Evolutionary conservation across 345 rosid genomes (phyloP).

Genomic region (Lepidium sativum): DNA sequence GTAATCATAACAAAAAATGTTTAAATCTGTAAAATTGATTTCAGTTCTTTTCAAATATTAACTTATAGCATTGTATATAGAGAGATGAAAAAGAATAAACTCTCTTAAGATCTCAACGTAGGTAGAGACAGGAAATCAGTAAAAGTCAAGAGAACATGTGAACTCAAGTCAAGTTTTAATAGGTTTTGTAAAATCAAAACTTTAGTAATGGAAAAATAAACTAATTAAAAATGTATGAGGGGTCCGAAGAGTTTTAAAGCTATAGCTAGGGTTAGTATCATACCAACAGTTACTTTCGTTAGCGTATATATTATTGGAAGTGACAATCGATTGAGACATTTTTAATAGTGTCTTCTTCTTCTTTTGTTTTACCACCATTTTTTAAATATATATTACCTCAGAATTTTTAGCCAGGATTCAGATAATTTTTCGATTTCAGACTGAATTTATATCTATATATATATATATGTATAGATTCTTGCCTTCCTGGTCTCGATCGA

Average conservation of each 20-base stretch:
- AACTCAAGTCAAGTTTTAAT: conserved; percentile 20
- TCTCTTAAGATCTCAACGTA: conserved; percentile 9
- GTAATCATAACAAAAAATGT: background rate
- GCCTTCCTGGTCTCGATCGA: background rate
- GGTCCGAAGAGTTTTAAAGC: conserved; percentile 25
- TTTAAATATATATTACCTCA: background rate
- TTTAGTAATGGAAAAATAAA: conserved; percentile 4
- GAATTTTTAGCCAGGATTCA: background rate
- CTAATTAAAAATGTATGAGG: background rate
- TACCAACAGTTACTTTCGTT: conserved; percentile 26
- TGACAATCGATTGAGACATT: conserved; percentile 50
- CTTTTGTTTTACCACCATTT: background rate
- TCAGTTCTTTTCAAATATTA: background rate
- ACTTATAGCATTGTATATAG: too few species aligned
- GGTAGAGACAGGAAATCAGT: conserved; percentile 16
- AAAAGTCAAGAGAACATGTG: conserved; percentile 19
- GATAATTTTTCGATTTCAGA: background rate
- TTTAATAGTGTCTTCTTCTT: conserved; percentile 18
- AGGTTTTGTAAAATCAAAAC: conserved; percentile 19
- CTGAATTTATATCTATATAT: background rate
- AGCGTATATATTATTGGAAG: conserved; percentile 31
- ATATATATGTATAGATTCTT: background rate
- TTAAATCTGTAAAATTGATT: background rate
- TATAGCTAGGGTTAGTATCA: conserved; percentile 32
- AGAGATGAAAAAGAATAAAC: background rate